A percentile compares a stretch with the other conserved stretches of the same genome.
Evolutionary conservation across 2,329 filamentous ascomycete genomes (phyloP).

Genomic region (Fusarium anguioides): DNA sequence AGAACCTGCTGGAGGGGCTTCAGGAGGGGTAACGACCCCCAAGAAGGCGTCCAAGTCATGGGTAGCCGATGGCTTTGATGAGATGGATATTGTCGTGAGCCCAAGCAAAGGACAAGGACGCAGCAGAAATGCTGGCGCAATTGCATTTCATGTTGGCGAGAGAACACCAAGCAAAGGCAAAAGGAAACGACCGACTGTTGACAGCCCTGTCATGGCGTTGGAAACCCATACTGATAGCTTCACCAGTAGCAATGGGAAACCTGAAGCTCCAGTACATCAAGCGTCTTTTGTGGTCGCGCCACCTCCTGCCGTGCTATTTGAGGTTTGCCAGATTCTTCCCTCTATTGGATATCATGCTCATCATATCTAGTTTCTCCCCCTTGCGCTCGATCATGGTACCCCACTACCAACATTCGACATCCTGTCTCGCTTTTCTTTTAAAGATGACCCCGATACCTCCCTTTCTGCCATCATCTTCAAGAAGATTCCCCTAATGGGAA

Average conservation of each 20-base stretch:
- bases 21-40: conserved; percentile 62
- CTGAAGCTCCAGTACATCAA: conserved; percentile 26
- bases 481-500: conserved; percentile 69
- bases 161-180: conserved; percentile 75
- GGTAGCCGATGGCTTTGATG: conserved; percentile 82
- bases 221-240: conserved; percentile 62
- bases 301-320: conserved; percentile 54
- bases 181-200: conserved; percentile 72
- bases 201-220: conserved; percentile 74
- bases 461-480: conserved; percentile 76
- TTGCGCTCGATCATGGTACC: conserved; percentile 71
- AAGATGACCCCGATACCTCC: conserved; percentile 70
- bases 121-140: conserved; percentile 54
- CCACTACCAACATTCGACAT: conserved; percentile 74
- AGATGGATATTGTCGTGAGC: conserved; percentile 67
- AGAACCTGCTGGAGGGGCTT: conserved; percentile 48
- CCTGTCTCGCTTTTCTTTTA: conserved; percentile 72
- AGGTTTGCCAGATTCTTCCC: conserved; percentile 52
- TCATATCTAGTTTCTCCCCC: conserved; percentile 65
- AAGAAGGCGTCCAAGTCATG: conserved; percentile 68
- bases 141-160: conserved; percentile 60
- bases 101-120: conserved; percentile 62
- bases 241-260: conserved; percentile 49
- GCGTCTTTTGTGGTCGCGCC: conserved; percentile 39
- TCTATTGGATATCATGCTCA: conserved; percentile 39